Evolutionary conservation across 352 stramenopile species (phyloP).

Genomic region (Plasmopara halstedii): DNA sequence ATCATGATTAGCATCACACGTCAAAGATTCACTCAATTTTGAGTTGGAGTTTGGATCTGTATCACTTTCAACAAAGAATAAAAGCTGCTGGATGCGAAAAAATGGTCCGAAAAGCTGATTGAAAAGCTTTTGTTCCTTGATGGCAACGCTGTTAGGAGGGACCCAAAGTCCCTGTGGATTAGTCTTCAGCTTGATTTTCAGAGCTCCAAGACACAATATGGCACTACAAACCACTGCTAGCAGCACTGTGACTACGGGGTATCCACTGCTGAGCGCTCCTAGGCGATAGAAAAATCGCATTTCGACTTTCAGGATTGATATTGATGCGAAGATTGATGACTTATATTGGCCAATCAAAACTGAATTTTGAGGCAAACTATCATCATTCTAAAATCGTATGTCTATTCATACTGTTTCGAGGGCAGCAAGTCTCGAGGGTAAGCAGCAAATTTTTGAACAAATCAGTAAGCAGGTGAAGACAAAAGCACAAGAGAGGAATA

Average conservation of each 20-base stretch:
- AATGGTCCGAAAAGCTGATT: conserved; percentile 77
- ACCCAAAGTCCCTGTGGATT: conserved; percentile 83
- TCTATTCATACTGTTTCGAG: no score
- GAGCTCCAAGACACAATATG: conserved; percentile 49
- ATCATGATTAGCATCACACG: conserved; percentile 29
- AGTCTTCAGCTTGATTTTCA: conserved; percentile 57
- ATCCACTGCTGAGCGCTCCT: conserved; percentile 41
- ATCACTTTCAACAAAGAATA: conserved; percentile 57
- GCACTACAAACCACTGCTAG: conserved; percentile 39
- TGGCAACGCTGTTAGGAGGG: conserved; percentile 45
- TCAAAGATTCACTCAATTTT: conserved; percentile 2
- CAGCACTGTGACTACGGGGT: conserved; percentile 39
- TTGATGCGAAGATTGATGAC: conserved; percentile 2
- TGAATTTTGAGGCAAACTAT: no score
- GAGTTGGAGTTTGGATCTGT: conserved; percentile 5
- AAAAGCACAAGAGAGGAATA: no score
- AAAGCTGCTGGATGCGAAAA: conserved; percentile 82
- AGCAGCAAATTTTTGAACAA: no score
- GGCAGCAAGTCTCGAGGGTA: no score
- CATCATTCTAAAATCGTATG: no score
- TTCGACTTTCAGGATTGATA: conserved; percentile 9
- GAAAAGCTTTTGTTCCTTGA: conserved; percentile 62
- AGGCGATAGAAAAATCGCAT: conserved; percentile 33
- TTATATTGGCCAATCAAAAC: background rate
- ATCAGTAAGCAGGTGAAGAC: no score